Evolutionary conservation across 768 basidiomycete species (phyloP), one percentile per base, ranked within the genome.

Genomic region (Termitomyces sp.): DNA sequence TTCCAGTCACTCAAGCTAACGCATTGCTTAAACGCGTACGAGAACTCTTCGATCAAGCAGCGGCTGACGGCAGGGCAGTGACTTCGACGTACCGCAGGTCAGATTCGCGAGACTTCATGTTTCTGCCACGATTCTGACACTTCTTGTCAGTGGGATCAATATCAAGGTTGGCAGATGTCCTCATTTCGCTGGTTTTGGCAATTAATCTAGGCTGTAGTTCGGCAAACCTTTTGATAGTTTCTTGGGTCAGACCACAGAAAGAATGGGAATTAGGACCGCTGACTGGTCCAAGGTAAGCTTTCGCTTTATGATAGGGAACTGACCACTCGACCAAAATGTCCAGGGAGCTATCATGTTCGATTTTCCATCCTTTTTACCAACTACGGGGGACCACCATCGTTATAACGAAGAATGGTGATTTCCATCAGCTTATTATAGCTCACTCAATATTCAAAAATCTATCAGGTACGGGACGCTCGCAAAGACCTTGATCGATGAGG

Each of bases 341-440:
- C 48, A 76, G 73, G 75, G 75, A 29, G 73, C 73, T 9, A 73
- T 76, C 61, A 76, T 76, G 74, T 74, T 76, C 60, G 75, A 76
- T 65, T 76, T 76, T 68, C 74, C 74, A 17, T 70, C 71, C 7
- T 76, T 73, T 59, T 61, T 70, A 1, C 73, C 75, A 1, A 73
- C 71, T 1, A 66, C 65, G 29, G 75, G 74, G 10, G 73, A 74
- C 56, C 72, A 69, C 50, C 69, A 71, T 62, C 71, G 75, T 10
- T 75, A 70, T 40, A 75, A 74, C 56, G 74, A 74, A 59, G 65
- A 66, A 31, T 75, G 74, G 73, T 73, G 63, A n/a, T 40, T 2
- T 15, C 15, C 15, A 17, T 53, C 36, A 20, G 32, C 6, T 31
- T 5, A 2, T 14, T 5, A 15, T 25, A 17, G 17, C 25, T 48